A percentile compares a stretch with the other conserved stretches of the same genome.
Conservation (phyloP, 768 basidiomycete genomes). For the Amanita exitialis region DNA sequence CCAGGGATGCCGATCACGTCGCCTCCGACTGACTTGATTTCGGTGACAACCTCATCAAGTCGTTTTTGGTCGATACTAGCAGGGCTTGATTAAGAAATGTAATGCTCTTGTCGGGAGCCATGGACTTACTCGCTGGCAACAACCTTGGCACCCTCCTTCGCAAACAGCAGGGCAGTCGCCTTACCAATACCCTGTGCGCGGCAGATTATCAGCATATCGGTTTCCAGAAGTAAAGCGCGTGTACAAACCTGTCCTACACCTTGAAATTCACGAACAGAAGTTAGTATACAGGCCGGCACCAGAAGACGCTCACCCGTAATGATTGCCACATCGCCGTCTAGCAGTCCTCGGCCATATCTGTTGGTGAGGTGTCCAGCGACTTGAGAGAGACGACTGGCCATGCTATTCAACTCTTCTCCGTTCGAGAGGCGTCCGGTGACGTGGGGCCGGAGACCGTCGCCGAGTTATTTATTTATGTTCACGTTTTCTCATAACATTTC, state of each 20-base stretch:
- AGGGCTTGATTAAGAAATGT: conserved; percentile 6
- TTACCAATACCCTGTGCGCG: conserved; percentile 67
- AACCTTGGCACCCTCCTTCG: conserved; percentile 79
- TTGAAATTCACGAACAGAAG: conserved; percentile 13
- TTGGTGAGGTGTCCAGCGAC: conserved; percentile 62
- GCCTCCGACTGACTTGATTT: conserved; percentile 67
- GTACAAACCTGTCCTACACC: conserved; percentile 64
- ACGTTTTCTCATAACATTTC: too few relatives aligned
- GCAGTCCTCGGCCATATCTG: conserved; percentile 42
- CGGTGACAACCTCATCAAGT: conserved; percentile 53
- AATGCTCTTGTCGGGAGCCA: neutral
- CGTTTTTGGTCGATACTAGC: conserved; percentile 72
- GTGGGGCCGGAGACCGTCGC: neutral
- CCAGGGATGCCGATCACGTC: conserved; percentile 67
- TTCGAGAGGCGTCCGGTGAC: neutral
- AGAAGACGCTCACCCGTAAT: conserved; percentile 54
- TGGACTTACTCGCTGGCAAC: conserved; percentile 70
- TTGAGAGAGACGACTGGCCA: conserved; percentile 55
- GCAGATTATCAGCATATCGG: conserved; percentile 59
- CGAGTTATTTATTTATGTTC: neutral
- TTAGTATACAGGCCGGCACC: neutral
- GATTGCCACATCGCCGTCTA: conserved; percentile 74
- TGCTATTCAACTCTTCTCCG: conserved; percentile 11
- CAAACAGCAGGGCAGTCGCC: conserved; percentile 65
- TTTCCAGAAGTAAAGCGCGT: neutral